Base-by-base conservation (phyloP, 2,329 filamentous ascomycete genomes). In the Nectriaceae sp. region DNA sequence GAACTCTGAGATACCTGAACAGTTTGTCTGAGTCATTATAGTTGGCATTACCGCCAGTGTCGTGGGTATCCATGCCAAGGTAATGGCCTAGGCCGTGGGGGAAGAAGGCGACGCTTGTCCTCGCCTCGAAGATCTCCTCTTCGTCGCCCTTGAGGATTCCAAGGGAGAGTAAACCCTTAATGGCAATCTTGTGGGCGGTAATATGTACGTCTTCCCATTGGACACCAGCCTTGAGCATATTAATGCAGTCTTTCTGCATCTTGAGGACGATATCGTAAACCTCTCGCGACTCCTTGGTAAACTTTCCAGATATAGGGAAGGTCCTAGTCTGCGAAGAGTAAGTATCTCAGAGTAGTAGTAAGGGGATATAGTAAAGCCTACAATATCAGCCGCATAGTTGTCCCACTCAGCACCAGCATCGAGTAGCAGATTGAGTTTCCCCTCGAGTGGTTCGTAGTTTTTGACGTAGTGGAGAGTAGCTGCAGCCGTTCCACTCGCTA, bases 61-160 rank as follows among this genome's bases (percentile, higher is more conserved):
- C 92, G 67, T 97, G 92, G 2, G 91, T 95, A 66, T 97, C 92
- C 79, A 97, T 87, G 53, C 92, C 92, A 10, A 97, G 75, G 66
- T 96, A 93, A 70, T 97, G 92, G 0, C 92, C 92, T 1, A 97
- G 74, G 0, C 92, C 92, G 66, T 97, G 92, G 1, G 92, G 92
- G 64, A 96, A 89, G 75, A 97, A 97, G 2, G 91, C 92, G 20
- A 88, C 84, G 62, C 88, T 93, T n/a, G 90, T 89, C 46, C 91
- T 80, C 37, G 82, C 83, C 57, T 84, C 79, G 52, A 95, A 81
- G 20, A 97, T 88, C 59, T 90, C 90, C 16, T 86, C 80, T 47
- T 80, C 79, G 52, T 82, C 75, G 10, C 83, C 77, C 64, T 80
- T 80, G 33, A 97, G 71, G 40, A 97, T 87, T 2, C 90, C 90